Conservation (phyloP, 495 filamentous ascomycete genomes). For the Tetracladium marchalianum region DNA sequence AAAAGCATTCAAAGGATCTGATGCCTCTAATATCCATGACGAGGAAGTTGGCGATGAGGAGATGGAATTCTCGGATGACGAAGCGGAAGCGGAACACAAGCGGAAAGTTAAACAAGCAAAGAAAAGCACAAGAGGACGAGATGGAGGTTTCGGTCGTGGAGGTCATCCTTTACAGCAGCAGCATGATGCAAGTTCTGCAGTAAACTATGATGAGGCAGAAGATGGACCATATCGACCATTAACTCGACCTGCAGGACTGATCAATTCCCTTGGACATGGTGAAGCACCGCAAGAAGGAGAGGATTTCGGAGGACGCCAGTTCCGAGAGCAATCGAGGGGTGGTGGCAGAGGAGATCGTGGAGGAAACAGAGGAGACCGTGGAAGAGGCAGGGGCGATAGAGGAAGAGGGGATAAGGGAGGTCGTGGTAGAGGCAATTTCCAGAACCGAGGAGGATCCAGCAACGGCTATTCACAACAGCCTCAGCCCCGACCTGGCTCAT, state of each 20-base stretch:
- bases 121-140: slow-evolving; percentile 37
- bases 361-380: slow-evolving; percentile 37
- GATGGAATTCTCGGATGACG: slow-evolving; percentile 91
- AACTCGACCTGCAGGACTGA: slow-evolving; percentile 48
- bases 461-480: slow-evolving; percentile 18
- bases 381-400: slow-evolving; percentile 35
- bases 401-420: slow-evolving; percentile 27
- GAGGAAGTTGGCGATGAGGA: slow-evolving; percentile 83
- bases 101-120: slow-evolving; percentile 49
- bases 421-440: slow-evolving; percentile 24
- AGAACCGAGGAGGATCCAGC: slow-evolving; percentile 23
- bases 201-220: slow-evolving; percentile 37
- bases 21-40: slow-evolving; percentile 89
- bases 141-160: slow-evolving; percentile 15
- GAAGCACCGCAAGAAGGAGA: slow-evolving; percentile 26
- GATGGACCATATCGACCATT: slow-evolving; percentile 62
- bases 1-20: slow-evolving; percentile 68
- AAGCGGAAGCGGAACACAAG: slow-evolving; percentile 80
- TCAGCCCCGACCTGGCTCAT: slow-evolving; percentile 15
- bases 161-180: slow-evolving; percentile 26
- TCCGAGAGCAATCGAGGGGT: slow-evolving; percentile 24
- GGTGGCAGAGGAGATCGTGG: slow-evolving; percentile 39
- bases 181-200: slow-evolving; percentile 16
- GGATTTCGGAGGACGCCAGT: slow-evolving; percentile 21
- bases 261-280: slow-evolving; percentile 19